A percentile compares a stretch with the other conserved stretches of the same genome.
Conservation (phyloP, 2,329 filamentous ascomycete species). For the Colletotrichum orchidophilum region DNA sequence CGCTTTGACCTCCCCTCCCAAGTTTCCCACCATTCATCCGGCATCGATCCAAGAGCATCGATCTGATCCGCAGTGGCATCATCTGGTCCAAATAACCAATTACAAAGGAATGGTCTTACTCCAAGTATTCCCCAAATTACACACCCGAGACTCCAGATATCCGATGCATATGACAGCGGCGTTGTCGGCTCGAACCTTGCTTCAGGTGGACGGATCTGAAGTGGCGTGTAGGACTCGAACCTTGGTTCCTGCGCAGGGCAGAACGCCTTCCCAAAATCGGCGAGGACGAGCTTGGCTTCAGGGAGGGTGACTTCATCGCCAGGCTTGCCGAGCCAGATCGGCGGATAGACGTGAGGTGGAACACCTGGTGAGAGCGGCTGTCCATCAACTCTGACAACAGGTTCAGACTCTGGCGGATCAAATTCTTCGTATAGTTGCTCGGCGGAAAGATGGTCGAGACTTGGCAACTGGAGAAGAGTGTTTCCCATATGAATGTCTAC, state of each 20-base stretch:
- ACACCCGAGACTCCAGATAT: conserved; percentile 52
- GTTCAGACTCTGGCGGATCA: conserved; percentile 37
- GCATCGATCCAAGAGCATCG: conserved; percentile 41
- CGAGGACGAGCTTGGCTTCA: conserved; percentile 38
- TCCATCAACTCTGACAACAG: conserved; percentile 35
- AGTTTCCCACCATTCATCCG: conserved; percentile 29
- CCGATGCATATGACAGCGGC: conserved; percentile 45
- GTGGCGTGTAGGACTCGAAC: conserved; percentile 42
- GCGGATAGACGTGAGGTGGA: conserved; percentile 40
- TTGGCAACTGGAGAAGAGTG: conserved; percentile 40
- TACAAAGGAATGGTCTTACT: conserved; percentile 41
- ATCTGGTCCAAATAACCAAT: conserved; percentile 39
- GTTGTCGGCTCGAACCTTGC: conserved; percentile 44
- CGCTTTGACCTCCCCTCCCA: conserved; percentile 26
- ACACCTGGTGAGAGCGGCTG: conserved; percentile 38
- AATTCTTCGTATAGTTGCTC: conserved; percentile 40
- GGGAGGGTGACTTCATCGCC: conserved; percentile 41
- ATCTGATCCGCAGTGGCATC: conserved; percentile 43
- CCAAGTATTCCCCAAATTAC: conserved; percentile 47
- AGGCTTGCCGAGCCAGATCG: conserved; percentile 46
- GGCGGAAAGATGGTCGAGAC: conserved; percentile 37
- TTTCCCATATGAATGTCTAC: conserved; percentile 48
- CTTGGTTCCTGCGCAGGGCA: conserved; percentile 35
- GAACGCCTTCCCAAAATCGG: conserved; percentile 50
- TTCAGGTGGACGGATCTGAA: conserved; percentile 45